Conservation (phyloP, 225 moss, liverwort and hornwort genomes). For the Neckera pumila region DNA sequence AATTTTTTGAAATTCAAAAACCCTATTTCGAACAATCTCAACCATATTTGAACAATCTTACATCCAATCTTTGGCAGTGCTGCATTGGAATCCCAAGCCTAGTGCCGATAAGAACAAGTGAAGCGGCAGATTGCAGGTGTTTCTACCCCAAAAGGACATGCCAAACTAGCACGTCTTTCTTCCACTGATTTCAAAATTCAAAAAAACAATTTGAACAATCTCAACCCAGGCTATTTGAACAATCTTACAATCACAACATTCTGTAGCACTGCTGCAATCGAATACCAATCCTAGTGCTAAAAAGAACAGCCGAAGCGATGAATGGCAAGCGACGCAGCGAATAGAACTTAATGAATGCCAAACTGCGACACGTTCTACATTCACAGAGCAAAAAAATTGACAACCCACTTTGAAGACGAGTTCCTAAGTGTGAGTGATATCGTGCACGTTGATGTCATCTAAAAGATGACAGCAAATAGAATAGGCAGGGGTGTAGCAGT, state of each 20-base stretch:
- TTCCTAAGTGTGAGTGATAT: not conserved
- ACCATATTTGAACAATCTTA: not conserved
- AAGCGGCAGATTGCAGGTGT: not conserved
- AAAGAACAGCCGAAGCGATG: not conserved
- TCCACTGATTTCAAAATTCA: not conserved
- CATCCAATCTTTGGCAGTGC: not conserved
- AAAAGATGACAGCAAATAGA: not conserved
- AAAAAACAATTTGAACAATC: not conserved
- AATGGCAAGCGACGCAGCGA: not conserved
- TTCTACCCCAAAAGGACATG: not conserved
- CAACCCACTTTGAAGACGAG: not conserved
- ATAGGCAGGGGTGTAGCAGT: not conserved
- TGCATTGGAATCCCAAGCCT: not conserved
- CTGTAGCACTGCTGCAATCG: not conserved
- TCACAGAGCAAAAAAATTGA: not conserved
- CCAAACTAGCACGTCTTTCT: not conserved
- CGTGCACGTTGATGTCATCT: not conserved
- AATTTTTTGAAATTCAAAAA: not conserved
- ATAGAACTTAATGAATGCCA: not conserved
- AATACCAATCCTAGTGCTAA: not conserved
- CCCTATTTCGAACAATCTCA: not conserved
- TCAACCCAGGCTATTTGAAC: not conserved
- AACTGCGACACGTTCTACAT: not conserved
- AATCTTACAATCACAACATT: not conserved
- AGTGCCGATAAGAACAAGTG: not conserved